Evolutionary conservation across 352 stramenopile genomes (phyloP).

Genomic region (Globisporangium acanthophoron): DNA sequence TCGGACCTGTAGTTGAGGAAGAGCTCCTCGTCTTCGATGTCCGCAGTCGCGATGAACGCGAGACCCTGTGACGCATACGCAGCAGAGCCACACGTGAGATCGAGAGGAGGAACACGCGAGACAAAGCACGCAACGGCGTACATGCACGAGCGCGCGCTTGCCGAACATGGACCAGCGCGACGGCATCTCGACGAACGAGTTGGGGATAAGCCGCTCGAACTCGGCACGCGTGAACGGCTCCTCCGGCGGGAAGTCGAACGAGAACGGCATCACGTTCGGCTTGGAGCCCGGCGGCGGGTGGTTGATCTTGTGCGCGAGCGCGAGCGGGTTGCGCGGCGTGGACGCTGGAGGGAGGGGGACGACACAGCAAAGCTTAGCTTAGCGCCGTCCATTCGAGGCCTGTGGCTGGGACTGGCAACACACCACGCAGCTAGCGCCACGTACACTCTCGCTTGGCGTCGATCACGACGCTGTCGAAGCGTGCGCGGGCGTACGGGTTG

Average conservation of each 20-base stretch:
- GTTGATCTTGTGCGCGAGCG: slow-evolving; percentile 85
- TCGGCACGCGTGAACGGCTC: slow-evolving; percentile 62
- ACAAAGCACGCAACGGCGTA: slow-evolving; percentile 16
- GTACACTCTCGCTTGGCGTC: slow-evolving; percentile 75
- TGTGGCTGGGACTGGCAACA: not conserved
- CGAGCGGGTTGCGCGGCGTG: slow-evolving; percentile 55
- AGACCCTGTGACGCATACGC: slow-evolving; percentile 36
- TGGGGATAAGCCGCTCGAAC: slow-evolving; percentile 70
- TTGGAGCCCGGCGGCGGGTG: slow-evolving; percentile 57
- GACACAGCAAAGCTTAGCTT: not conserved
- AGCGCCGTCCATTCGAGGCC: not conserved
- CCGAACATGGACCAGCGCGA: slow-evolving; percentile 80
- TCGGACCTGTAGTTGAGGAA: slow-evolving; percentile 72
- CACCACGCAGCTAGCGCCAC: not conserved
- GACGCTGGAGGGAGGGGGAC: slow-evolving; percentile 26
- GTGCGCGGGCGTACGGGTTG: slow-evolving; percentile 70
- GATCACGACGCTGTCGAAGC: slow-evolving; percentile 86
- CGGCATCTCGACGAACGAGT: slow-evolving; percentile 74
- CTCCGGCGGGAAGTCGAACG: slow-evolving; percentile 75
- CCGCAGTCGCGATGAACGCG: slow-evolving; percentile 63
- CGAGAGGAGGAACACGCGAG: not conserved
- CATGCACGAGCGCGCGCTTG: slow-evolving; percentile 81
- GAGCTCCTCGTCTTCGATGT: slow-evolving; percentile 83
- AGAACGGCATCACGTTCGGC: slow-evolving; percentile 79
- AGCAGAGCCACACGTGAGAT: not conserved